Base-by-base conservation (phyloP, 2,329 filamentous ascomycete species). In the Fusarium avenaceum region DNA sequence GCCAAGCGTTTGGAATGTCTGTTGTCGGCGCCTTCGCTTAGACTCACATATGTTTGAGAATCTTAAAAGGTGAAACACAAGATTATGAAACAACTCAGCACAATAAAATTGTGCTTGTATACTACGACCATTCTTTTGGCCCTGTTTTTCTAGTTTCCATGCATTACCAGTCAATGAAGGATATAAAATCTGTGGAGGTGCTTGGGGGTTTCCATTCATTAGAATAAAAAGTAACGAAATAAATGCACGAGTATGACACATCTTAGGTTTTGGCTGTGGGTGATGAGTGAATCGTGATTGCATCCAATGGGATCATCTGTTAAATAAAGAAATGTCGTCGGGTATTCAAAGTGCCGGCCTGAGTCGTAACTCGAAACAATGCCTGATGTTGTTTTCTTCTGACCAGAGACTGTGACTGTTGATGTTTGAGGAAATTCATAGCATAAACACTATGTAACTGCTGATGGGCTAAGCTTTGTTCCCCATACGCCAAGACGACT, bases 21-120 rank as follows among this genome's bases (percentile, higher is more conserved):
- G 56, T 69, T 7, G 65, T 69, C 14, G 65, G 65, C 33, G 65
- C 65, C 11, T 69, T 69, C 35, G 65, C 65, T 44, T 69, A 66
- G 11, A 32, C 40, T 40, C 35, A 53, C 9, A 38, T 24, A 6
- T 20, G 42, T 58, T 64, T 51, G 20, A 45, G 15, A n/a, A 30
- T 32, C 11, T 30, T 30, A 30, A 30, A 13, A 33, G 19, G 32
- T 39, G 43, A 61, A 61, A 61, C 57, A n/a, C 45, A 38, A n/a
- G 17, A 17, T 10, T 8, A 38, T 38, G 17, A 38, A n/a, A n/a
- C n/a, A n/a, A 38, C 35, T 38, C 17, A 38, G 35, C 35, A 38
- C 35, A 38, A 19, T 9, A 3, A 1, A 6, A 9, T 38, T 38
- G 35, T 38, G 35, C 35, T n/a, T 38, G 35, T 38, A 38, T 38